phyloP scores from a whole-genome alignment of 768 basidiomycete genomes.

The Plicaturopsis crispa region DNA sequence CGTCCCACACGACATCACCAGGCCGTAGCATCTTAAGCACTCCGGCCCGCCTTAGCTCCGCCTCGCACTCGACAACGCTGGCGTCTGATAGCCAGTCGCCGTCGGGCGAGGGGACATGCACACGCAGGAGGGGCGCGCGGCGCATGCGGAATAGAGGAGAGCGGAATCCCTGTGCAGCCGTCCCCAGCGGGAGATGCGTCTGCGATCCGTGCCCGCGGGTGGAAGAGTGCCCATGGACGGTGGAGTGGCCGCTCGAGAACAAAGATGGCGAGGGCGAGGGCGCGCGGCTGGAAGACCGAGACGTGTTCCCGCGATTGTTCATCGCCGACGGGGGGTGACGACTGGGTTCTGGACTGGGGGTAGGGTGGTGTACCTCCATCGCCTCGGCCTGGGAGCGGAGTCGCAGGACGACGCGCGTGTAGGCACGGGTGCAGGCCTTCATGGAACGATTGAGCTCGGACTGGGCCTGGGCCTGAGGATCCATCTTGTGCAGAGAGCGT shows the following conservation, averaged over 20 bases:
- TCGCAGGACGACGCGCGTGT: conserved; percentile 73
- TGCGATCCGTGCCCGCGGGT: conserved; percentile 14
- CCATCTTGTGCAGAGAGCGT: conserved; percentile 29
- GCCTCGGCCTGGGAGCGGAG: conserved; percentile 76
- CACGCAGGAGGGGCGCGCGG: conserved; percentile 70
- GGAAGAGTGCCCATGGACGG: conserved; percentile 22
- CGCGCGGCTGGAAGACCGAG: conserved; percentile 51
- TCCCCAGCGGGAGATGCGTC: neutral
- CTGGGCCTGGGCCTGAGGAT: conserved; percentile 29
- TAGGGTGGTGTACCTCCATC: conserved; percentile 22
- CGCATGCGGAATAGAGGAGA: conserved; percentile 66
- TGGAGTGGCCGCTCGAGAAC: conserved; percentile 39
- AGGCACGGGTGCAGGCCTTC: conserved; percentile 61
- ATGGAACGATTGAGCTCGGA: conserved; percentile 40
- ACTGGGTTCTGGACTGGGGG: neutral
- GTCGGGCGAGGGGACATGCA: conserved; percentile 82
- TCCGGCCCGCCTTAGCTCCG: conserved; percentile 66
- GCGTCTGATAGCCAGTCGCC: conserved; percentile 83
- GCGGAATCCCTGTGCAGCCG: conserved; percentile 38
- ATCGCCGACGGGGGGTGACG: neutral
- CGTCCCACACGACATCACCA: conserved; percentile 85
- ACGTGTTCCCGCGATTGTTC: conserved; percentile 17
- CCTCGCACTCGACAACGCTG: conserved; percentile 77
- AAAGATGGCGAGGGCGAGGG: conserved; percentile 55
- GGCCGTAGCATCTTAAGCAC: conserved; percentile 54